These are phyloP conservation scores for Phaeoacremonium minimum DNA, from an alignment of 2,329 filamentous ascomycete species.

Conservation along the genomic window DNA sequence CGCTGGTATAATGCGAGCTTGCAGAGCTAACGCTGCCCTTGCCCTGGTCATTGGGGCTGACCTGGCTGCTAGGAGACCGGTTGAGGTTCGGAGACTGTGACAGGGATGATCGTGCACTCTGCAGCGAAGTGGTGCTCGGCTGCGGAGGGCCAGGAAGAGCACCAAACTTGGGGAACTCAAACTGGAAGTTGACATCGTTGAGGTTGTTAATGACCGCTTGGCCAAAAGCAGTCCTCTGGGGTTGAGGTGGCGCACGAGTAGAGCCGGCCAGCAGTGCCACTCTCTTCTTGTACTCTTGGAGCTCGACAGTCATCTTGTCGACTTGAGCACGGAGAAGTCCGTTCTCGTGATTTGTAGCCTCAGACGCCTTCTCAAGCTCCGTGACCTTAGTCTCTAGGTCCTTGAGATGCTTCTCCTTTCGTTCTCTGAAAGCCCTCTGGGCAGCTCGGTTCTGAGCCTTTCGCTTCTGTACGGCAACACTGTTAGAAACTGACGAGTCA, in stretches of 20 bases:
- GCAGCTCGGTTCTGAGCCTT: conserved; percentile 95
- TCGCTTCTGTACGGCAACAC: conserved; percentile 60
- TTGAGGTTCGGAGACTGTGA: conserved; percentile 10
- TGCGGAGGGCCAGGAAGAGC: conserved; percentile 50
- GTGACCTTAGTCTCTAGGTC: conserved; percentile 76
- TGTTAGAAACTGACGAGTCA: conserved; percentile 16
- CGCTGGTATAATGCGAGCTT: conserved; percentile 25
- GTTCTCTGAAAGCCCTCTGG: conserved; percentile 88
- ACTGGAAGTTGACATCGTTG: conserved; percentile 80
- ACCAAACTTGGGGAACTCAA: conserved; percentile 95
- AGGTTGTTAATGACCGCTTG: conserved; percentile 51
- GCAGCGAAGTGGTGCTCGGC: conserved; percentile 13
- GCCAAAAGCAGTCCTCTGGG: conserved; percentile 44
- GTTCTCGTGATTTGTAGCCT: conserved; percentile 83
- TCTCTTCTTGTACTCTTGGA: conserved; percentile 87
- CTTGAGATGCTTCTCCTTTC: conserved; percentile 88
- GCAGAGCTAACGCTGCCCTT: conserved; percentile 25
- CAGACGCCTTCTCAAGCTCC: conserved; percentile 76
- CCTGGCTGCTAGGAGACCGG: conserved; percentile 22
- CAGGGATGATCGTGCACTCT: conserved; percentile 10
- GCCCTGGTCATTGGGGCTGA: conserved; percentile 26
- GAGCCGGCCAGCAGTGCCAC: conserved; percentile 53
- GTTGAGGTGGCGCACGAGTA: conserved; percentile 25
- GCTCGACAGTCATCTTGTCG: conserved; percentile 77
- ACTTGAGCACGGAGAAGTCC: conserved; percentile 78